A percentile compares a stretch with the other conserved stretches of the same genome.
phyloP scores from a whole-genome alignment of 352 stramenopile genomes.

The Thalassiosira livingstoniorum region DNA sequence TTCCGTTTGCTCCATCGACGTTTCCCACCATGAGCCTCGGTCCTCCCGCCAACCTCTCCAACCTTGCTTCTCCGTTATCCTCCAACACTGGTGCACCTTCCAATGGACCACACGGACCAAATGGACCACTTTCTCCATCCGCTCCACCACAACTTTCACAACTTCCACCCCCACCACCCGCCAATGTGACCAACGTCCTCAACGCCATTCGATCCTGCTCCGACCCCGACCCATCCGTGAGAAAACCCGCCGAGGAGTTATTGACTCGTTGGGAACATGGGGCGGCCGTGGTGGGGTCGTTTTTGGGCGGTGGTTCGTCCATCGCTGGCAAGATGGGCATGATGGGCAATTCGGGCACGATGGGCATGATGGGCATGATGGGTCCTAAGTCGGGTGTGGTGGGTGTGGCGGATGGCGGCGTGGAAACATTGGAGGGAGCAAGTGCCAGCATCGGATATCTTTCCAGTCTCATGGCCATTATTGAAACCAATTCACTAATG shows the following conservation, averaged over 20 bases:
- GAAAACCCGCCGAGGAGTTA: constrained; percentile 24
- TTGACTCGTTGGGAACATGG: constrained; percentile 25
- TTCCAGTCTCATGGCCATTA: constrained; percentile 6
- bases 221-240: constrained; percentile 1
- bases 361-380: no score
- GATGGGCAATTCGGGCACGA: no score
- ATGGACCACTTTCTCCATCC: not conserved
- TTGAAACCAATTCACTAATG: not conserved
- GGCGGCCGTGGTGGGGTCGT: not conserved
- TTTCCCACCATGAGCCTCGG: constrained; percentile 29
- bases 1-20: constrained; percentile 22
- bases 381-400: not conserved
- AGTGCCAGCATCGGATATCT: constrained; percentile 7
- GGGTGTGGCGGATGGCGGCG: not conserved
- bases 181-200: constrained; percentile 18
- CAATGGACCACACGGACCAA: no score
- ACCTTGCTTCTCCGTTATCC: not conserved
- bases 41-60: constrained; percentile 13
- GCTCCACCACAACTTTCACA: no score
- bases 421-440: not conserved
- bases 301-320: not conserved
- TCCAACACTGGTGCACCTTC: not conserved
- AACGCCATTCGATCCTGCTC: constrained; percentile 32
- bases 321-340: no score
- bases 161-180: not conserved